Evolutionary conservation across 2,329 filamentous ascomycete species (phyloP).

Genomic region (Colletotrichum paranaense): DNA sequence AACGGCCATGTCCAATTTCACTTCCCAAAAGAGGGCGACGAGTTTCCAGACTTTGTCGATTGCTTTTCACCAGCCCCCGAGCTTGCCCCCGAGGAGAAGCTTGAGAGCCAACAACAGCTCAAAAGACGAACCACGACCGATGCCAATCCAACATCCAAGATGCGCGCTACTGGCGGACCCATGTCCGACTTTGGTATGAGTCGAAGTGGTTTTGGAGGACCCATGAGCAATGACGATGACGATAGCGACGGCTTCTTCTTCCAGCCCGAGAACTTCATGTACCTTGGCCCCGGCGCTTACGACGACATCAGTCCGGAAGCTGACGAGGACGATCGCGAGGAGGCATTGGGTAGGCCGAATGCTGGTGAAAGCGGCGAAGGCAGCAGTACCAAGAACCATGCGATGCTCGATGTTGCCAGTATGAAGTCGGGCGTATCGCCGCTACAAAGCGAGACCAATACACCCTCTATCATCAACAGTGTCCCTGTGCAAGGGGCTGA

Average conservation of each 20-base stretch:
- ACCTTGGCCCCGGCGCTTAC: conserved; percentile 59
- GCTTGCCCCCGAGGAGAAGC: conserved; percentile 63
- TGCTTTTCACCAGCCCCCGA: conserved; percentile 48
- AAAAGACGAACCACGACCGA: conserved; percentile 47
- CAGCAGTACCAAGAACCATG: neutral
- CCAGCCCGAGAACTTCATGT: conserved; percentile 65
- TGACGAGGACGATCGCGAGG: conserved; percentile 50
- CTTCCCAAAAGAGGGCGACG: conserved; percentile 68
- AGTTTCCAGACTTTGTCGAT: conserved; percentile 64
- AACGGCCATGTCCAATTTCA: conserved; percentile 66
- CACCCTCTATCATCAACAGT: conserved; percentile 39
- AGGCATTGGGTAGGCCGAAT: neutral
- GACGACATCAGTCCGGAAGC: conserved; percentile 57
- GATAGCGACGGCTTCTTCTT: conserved; percentile 54
- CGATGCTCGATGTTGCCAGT: conserved; percentile 12
- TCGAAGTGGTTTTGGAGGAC: conserved; percentile 31
- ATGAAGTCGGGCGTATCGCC: conserved; percentile 39
- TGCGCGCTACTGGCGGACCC: conserved; percentile 38
- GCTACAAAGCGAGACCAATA: conserved; percentile 40
- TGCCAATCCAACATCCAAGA: conserved; percentile 11
- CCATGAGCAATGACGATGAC: conserved; percentile 44
- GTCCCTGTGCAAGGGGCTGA: conserved; percentile 34
- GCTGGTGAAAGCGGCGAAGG: neutral
- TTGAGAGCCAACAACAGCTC: conserved; percentile 63
- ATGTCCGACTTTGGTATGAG: conserved; percentile 36